Evolutionary conservation across 1,284 basidiomycete genomes (phyloP), one percentile per base, ranked within the genome.

Genomic region (Thecaphora thlaspeos): DNA sequence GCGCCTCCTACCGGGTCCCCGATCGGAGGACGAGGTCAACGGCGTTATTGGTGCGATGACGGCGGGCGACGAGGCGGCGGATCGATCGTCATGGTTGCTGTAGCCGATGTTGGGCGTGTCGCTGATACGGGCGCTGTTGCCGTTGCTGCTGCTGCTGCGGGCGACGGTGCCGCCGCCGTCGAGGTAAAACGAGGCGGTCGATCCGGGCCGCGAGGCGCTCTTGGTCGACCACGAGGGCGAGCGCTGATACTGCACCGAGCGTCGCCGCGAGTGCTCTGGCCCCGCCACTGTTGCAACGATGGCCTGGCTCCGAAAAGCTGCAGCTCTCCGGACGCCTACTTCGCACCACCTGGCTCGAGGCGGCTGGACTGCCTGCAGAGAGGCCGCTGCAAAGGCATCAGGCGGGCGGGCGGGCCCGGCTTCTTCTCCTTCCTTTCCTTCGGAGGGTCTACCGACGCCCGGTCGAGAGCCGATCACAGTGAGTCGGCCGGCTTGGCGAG

Each of bases 141-240:
- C 7, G 26, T 28, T 28, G 26, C 26, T 28, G 7, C 26, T n/a
- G n/a, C n/a, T n/a, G n/a, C n/a, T n/a, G n/a, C n/a, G n/a, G n/a
- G n/a, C n/a, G n/a, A n/a, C n/a, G n/a, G n/a, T n/a, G 28, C 28
- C 28, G 28, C 14, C 14, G 14, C 32, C 15, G 32, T 34, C 32
- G 32, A 17, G 11, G 15, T 14, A 15, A 15, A 34, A 4, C 9
- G 32, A 34, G 32, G 32, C 32, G 32, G 32, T 17, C 32, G 32
- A 34, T 4, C 32, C 32, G 3, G 32, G 22, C 11, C 17, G 41
- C 4, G 41, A 43, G 3, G 41, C 41, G n/a, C 41, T 23, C 5
- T 4, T 10, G 9, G 41, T 28, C 23, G 41, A 26, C 41, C 41
- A 43, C 3, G 41, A 43, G 15, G 41, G 41, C 22, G 41, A 43